Evolutionary conservation across 2,329 filamentous ascomycete genomes (phyloP).

Genomic region (Bipolaris bicolor): DNA sequence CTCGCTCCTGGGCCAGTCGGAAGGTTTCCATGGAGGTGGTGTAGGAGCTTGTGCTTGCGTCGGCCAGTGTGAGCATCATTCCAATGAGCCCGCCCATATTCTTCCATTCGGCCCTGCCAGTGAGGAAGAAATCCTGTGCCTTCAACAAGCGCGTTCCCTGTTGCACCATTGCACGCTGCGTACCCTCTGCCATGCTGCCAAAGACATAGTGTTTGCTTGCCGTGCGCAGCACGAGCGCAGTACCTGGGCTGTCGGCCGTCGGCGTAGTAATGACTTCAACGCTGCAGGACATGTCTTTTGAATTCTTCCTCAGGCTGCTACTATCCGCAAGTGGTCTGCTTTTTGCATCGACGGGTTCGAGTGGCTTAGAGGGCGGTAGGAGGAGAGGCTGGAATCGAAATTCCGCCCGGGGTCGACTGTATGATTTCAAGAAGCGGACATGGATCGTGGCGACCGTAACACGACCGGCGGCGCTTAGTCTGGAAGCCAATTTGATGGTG

Average conservation of each 20-base stretch:
- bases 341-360: background rate
- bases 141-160: conserved; percentile 69
- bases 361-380: conserved; percentile 19
- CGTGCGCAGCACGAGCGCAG: conserved; percentile 77
- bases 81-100: conserved; percentile 83
- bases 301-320: background rate
- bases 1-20: conserved; percentile 27
- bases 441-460: conserved; percentile 35
- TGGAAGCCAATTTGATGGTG: conserved; percentile 40
- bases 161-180: conserved; percentile 76
- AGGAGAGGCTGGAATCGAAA: conserved; percentile 6
- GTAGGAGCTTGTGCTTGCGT: conserved; percentile 60
- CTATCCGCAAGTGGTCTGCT: background rate
- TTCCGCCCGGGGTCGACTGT: conserved; percentile 3
- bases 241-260: conserved; percentile 85
- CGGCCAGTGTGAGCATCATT: conserved; percentile 82
- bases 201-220: conserved; percentile 77
- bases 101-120: conserved; percentile 76
- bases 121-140: conserved; percentile 80
- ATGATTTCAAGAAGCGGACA: conserved; percentile 18
- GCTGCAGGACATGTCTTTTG: conserved; percentile 68
- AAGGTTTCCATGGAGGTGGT: conserved; percentile 51
- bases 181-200: conserved; percentile 81
- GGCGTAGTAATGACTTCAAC: conserved; percentile 81
- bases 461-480: conserved; percentile 29